These are phyloP conservation scores for Gastrolobium bilobum DNA, from an alignment of 306 rosid species.

Conservation along the genomic window DNA sequence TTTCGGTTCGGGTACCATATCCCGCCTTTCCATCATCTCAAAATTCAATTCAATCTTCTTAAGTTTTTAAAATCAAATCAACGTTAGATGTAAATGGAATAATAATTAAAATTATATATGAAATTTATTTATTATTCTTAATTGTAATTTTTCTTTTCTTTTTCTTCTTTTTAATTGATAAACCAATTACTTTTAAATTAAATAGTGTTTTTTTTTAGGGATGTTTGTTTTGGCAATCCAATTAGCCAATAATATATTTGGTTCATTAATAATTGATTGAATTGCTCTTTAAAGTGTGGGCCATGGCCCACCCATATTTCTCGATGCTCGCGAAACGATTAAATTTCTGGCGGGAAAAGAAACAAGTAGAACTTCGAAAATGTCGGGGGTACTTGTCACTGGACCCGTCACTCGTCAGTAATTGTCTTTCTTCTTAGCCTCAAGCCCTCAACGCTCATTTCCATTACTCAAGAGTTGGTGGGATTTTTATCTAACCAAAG, in stretches of 20 bases:
- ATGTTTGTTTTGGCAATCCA: neutral
- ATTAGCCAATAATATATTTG: neutral
- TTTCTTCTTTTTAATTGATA: too few species aligned
- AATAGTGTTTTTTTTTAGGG: neutral
- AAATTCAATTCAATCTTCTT: conserved; percentile 17
- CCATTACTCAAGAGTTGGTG: neutral
- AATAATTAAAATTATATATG: too few species aligned
- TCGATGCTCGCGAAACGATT: neutral
- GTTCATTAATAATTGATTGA: neutral
- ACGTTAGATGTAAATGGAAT: too few species aligned
- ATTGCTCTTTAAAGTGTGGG: conserved; percentile 4
- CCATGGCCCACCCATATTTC: neutral
- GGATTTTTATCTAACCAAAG: neutral
- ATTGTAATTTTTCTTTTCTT: too few species aligned
- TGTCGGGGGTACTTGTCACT: conserved; percentile 1
- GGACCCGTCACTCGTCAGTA: conserved; percentile 34
- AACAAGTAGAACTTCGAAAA: conserved; percentile 25
- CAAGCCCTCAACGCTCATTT: too few species aligned
- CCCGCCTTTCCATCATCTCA: conserved; percentile 31
- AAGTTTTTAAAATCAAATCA: neutral
- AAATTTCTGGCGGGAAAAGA: conserved; percentile 44
- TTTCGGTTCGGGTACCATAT: conserved; percentile 23
- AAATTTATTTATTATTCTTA: too few species aligned
- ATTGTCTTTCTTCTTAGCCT: conserved; percentile 8
- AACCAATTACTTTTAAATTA: too few species aligned